Base-by-base conservation (phyloP, 106 monocot genomes). In the Dioscorea alata region DNA sequence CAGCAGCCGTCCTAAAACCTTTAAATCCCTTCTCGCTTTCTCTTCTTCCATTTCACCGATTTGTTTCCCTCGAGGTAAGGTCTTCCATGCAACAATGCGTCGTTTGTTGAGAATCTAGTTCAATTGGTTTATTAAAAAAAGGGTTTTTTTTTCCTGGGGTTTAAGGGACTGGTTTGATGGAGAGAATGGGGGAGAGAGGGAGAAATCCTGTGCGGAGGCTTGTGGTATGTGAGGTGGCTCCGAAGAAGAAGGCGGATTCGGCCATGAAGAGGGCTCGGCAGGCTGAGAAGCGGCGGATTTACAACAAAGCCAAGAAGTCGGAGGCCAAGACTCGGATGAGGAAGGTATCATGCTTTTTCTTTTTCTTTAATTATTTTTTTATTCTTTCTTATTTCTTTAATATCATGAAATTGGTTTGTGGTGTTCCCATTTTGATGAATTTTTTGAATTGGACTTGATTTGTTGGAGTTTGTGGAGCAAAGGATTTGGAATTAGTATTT, bases 271-370 rank as follows among this genome's bases (percentile, higher is more conserved):
- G 91, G 67, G 85, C 91, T 53, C 81, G 87, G 33, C 91, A 88
- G 80, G 82, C 87, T 0, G 87, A 87, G 84, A 92, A 88, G 80
- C 64, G 91, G 19, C 59, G 91, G 32, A 53, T 88, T 6, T 92
- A 88, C 35, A 88, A 92, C 75, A 88, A 88, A 69, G 50, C 78
- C 17, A 79, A 68, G 56, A 92, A 92, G 61, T 88, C 91, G 25
- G 85, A 92, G 67, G 54, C 78, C 61, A 92, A 66, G 74, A 88
- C 91, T 53, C 68, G 85, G 71, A 92, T 92, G 91, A 92, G 61
- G 73, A 92, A 88, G 91, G 91, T 87, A 69, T 58, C 21, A 18
- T 18, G 19, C 5, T 3, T 13, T 54, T 54, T 18, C 4, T 19
- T 54, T 53, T 0, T 54, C 15, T 54, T 28, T 28, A 28, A 2